These are phyloP conservation scores for Rhodotorula graminis DNA, from an alignment of 768 basidiomycete species.

Conservation along the genomic window DNA sequence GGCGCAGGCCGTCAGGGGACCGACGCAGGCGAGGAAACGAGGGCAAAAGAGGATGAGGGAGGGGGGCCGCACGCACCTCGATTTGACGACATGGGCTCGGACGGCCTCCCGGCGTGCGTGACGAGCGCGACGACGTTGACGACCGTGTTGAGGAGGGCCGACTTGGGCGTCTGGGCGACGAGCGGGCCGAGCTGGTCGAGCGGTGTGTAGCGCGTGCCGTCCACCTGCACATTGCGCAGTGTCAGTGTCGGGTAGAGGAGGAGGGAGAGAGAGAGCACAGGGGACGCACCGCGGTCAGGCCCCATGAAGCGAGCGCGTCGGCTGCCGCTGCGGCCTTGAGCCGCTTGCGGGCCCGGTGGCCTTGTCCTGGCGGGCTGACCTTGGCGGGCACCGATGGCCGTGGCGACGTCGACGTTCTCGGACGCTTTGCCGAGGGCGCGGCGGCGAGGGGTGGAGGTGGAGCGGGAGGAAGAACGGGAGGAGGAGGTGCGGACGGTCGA, in stretches of 20 bases:
- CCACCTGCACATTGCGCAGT: not conserved
- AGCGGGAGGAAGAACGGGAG: no score
- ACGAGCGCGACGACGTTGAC: not conserved
- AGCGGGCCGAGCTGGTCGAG: not conserved
- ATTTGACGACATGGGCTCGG: not conserved
- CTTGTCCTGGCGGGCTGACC: not conserved
- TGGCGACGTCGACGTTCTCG: not conserved
- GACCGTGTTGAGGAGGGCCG: not conserved
- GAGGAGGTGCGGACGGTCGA: no score
- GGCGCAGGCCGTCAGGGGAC: no score
- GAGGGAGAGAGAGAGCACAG: not conserved
- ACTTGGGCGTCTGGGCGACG: not conserved
- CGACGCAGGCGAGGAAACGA: no score
- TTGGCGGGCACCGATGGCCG: not conserved
- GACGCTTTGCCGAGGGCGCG: not conserved
- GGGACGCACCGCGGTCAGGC: not conserved
- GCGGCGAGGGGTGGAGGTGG: no score
- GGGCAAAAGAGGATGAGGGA: no score
- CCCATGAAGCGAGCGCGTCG: not conserved
- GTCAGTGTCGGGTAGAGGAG: not conserved
- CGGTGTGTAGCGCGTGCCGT: not conserved
- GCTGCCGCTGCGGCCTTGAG: not conserved
- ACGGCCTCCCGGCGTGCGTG: not conserved
- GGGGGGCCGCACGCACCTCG: not conserved
- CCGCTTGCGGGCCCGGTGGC: not conserved